Evolutionary conservation across 2,329 filamentous ascomycete genomes (phyloP).

Genomic region (Trichoderma koningii): DNA sequence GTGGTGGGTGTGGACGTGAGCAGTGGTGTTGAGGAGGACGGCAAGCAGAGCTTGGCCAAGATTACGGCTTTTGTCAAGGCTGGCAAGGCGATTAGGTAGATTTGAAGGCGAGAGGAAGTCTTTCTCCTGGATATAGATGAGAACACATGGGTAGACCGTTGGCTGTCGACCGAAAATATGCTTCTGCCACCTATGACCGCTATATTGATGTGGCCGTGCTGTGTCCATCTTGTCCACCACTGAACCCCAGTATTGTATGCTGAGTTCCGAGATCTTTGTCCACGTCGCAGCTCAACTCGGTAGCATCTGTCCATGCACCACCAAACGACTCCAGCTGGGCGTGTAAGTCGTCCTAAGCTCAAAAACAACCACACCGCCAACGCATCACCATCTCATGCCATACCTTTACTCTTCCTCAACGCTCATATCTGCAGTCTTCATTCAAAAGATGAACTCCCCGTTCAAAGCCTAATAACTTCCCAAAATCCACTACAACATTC

Average conservation of each 20-base stretch:
- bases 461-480: not conserved
- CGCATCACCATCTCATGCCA: too few relatives aligned
- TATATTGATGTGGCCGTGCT: not conserved
- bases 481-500: not conserved
- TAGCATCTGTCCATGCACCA: slow-evolving; percentile 3
- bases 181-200: not conserved
- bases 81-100: slow-evolving; percentile 62
- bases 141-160: not conserved
- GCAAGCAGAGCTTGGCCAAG: slow-evolving; percentile 76
- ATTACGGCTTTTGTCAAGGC: slow-evolving; percentile 79
- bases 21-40: slow-evolving; percentile 86
- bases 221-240: not conserved
- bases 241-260: not conserved
- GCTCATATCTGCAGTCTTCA: not conserved
- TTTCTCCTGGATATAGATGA: not conserved
- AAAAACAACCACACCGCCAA: slow-evolving; percentile 9
- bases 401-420: not conserved
- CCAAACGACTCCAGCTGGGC: not conserved
- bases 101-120: not conserved
- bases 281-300: not conserved
- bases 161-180: not conserved
- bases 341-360: not conserved
- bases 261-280: not conserved
- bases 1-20: slow-evolving; percentile 89
- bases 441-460: not conserved